These are phyloP conservation scores for Neurospora sp. DNA, from an alignment of 495 filamentous ascomycete species.

Conservation along the genomic window DNA sequence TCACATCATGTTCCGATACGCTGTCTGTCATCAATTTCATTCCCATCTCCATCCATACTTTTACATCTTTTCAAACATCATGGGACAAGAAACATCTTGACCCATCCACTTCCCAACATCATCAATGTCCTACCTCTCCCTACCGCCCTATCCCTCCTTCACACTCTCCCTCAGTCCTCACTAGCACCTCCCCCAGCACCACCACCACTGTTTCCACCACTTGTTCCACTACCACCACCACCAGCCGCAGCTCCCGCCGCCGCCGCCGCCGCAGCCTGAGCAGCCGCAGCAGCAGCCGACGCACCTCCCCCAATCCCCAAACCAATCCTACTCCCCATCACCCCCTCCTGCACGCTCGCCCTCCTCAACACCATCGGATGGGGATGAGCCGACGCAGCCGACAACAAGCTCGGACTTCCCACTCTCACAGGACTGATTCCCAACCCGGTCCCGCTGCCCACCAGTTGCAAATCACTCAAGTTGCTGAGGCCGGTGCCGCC, in stretches of 20 bases:
- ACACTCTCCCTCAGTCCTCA: background rate
- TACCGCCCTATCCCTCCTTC: background rate
- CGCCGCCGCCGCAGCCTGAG: background rate
- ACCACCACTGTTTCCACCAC: background rate
- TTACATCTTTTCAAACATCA: background rate
- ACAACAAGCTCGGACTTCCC: slow-evolving; percentile 24
- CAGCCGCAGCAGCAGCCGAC: background rate
- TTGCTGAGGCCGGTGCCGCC: background rate
- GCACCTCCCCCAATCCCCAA: background rate
- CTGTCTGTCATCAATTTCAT: background rate
- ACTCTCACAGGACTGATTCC: slow-evolving; percentile 18
- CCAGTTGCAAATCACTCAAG: background rate
- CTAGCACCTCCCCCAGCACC: background rate
- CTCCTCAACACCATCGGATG: slow-evolving; percentile 24
- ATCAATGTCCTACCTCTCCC: background rate
- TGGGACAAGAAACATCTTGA: background rate
- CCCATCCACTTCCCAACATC: background rate
- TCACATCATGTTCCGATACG: background rate
- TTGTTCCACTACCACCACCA: background rate
- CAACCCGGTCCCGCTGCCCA: background rate
- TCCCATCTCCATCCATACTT: background rate
- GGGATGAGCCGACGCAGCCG: slow-evolving; percentile 10
- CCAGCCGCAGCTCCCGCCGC: background rate
- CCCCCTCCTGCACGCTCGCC: slow-evolving; percentile 30
- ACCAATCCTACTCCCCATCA: slow-evolving; percentile 8